A percentile compares a stretch with the other conserved stretches of the same genome.
Evolutionary conservation across 208 protist species (phyloP).

Genomic region (Leishmania arabica): DNA sequence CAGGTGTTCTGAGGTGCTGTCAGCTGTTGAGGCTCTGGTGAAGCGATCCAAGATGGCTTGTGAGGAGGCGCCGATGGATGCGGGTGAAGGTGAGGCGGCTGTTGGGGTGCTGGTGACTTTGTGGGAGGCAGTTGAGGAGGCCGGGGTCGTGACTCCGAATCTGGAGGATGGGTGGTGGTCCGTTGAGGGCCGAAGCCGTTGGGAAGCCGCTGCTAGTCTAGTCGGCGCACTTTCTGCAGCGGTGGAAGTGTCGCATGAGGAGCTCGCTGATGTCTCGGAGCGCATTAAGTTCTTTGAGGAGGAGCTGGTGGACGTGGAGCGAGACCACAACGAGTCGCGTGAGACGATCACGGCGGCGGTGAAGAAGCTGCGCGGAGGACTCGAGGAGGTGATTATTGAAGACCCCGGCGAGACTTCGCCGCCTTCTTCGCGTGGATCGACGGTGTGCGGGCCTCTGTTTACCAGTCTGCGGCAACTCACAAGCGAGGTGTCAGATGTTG

Average conservation of each 20-base stretch:
- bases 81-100: background rate
- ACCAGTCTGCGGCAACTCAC: constrained; percentile 14
- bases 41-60: background rate
- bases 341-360: constrained; percentile 11
- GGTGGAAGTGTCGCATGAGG: background rate
- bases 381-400: background rate
- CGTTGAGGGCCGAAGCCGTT: background rate
- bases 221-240: constrained; percentile 8
- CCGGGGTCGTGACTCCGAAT: background rate
- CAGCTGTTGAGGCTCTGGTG: constrained; percentile 8
- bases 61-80: background rate
- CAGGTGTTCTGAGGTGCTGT: background rate
- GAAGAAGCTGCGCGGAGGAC: constrained; percentile 11
- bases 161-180: constrained; percentile 3
- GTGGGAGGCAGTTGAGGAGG: constrained; percentile 2
- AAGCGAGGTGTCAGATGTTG: constrained; percentile 14
- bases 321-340: constrained; percentile 4
- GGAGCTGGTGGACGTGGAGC: constrained; percentile 8
- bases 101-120: background rate
- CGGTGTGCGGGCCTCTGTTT: constrained; percentile 19
- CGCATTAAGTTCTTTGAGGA: background rate
- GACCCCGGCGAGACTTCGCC: background rate
- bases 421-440: constrained; percentile 9
- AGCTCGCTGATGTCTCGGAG: background rate
- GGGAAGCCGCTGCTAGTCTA: background rate